phyloP scores from a whole-genome alignment of 177 flowering plant genomes.

The Vitis hybrid region DNA sequence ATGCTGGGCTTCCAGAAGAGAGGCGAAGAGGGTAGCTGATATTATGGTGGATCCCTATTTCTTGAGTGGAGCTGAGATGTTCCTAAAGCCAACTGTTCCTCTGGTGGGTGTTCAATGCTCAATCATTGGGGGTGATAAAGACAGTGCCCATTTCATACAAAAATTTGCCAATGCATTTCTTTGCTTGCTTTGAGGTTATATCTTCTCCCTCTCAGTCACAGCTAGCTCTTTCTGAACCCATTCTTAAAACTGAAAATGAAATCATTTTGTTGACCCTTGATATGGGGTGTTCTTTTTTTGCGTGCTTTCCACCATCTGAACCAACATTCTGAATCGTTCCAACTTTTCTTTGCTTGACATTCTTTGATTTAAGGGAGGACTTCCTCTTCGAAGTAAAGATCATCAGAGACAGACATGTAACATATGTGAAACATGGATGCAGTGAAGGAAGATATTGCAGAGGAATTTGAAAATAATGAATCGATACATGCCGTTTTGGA shows the following conservation, averaged over 20 bases:
- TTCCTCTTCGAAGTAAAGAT: constrained; percentile 26
- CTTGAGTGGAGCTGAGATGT: constrained; percentile 45
- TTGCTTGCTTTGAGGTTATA: constrained; percentile 16
- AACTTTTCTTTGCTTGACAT: constrained; percentile 10
- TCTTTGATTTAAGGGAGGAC: constrained; percentile 1
- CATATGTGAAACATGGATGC: constrained; percentile 76
- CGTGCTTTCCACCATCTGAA: background rate
- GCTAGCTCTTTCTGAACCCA: background rate
- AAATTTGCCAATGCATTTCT: constrained; percentile 49
- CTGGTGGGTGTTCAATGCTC: constrained; percentile 37
- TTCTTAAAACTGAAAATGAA: background rate
- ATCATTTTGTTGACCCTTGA: background rate
- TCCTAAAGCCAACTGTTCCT: constrained; percentile 47
- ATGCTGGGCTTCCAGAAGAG: constrained; percentile 30
- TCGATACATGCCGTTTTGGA: constrained; percentile 49
- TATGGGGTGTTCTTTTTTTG: background rate
- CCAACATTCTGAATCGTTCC: background rate
- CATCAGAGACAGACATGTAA: constrained; percentile 29
- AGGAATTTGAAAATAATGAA: constrained; percentile 30
- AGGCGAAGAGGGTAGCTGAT: constrained; percentile 39
- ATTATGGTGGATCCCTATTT: constrained; percentile 40
- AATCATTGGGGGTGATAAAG: constrained; percentile 27
- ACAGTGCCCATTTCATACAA: constrained; percentile 51
- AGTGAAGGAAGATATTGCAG: constrained; percentile 55
- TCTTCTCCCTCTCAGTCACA: constrained; percentile 12